Percentiles rank a stretch among this genome's conserved stretches.
phyloP scores from a whole-genome alignment of 1,284 basidiomycete species.

The Boletus sp. region DNA sequence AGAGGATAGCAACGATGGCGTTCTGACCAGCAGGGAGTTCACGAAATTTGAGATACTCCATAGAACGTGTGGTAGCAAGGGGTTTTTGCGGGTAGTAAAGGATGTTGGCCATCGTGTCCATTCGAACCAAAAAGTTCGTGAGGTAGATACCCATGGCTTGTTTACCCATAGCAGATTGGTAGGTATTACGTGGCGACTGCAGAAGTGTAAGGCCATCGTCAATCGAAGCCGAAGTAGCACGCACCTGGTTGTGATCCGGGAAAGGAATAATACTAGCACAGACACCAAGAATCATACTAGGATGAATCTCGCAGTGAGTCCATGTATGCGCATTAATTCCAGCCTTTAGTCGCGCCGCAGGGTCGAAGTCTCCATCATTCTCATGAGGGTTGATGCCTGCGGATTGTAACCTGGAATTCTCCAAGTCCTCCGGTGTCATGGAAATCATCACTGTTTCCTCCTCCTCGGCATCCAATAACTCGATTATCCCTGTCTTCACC shows the following conservation, averaged over 20 bases:
- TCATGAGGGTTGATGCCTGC: conserved; percentile 56
- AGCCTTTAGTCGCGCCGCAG: conserved; percentile 83
- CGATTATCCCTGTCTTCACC: conserved; percentile 85
- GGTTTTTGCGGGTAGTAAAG: conserved; percentile 99
- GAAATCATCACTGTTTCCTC: conserved; percentile 99
- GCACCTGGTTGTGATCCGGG: conserved; percentile 97
- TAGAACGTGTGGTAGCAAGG: conserved; percentile 94
- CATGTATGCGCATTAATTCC: conserved; percentile 82
- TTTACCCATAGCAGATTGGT: conserved; percentile 99
- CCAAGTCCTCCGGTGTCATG: conserved; percentile 96
- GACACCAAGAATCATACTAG: conserved; percentile 97
- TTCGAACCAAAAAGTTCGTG: conserved; percentile 94
- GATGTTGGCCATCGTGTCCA: conserved; percentile 99
- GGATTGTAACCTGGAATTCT: conserved; percentile 73
- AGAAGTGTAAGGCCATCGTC: conserved; percentile 14
- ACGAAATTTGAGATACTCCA: conserved; percentile 98
- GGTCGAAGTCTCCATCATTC: conserved; percentile 75
- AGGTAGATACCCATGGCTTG: conserved; percentile 99
- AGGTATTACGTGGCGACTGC: conserved; percentile 97
- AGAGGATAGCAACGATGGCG: conserved; percentile 96
- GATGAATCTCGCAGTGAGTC: conserved; percentile 99
- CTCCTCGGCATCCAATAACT: conserved; percentile 96
- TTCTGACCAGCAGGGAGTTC: conserved; percentile 98
- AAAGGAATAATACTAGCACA: conserved; percentile 99
- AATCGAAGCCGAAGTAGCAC: conserved; percentile 25